Evolutionary conservation across 306 rosid genomes (phyloP), one percentile per base, ranked within the genome.

Genomic region (barrel medic (Medicago truncatula)): DNA sequence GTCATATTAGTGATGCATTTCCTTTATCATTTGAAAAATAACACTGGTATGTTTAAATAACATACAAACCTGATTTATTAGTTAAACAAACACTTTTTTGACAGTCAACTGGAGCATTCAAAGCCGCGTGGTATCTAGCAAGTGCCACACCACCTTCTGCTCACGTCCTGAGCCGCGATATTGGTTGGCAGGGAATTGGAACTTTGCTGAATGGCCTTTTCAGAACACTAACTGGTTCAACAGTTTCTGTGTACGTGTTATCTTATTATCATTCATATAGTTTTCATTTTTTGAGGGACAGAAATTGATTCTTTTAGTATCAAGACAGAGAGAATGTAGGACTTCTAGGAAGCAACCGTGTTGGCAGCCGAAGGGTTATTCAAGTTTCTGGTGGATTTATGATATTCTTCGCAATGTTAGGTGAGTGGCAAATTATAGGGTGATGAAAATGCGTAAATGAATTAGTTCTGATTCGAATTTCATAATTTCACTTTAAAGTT

Each of bases 111-210:
- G 99, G 92, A 67, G 97, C 99, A 54, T 92, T 84, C 87, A 96
- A 96, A 85, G 97, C 96, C 39, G 98, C 97, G 58, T 90, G 98
- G 1, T 97, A 98, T 67, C 86, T 96, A 75, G 99, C 99, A 40
- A 96, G 99, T 71, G 98, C 98, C 2, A 96, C 99, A 8, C 97
- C 93, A 13, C 99, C 99, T 40, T 98, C 99, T 28, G 92, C 98
- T 67, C 90, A 96, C 80, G 93, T 92, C 79, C 90, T 96, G 54
- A 96, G 98, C 80, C 98, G 99, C 15, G 98, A 98, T 17, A 90
- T 96, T 6, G 98, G 99, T 40, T 96, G 99, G 99, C 97, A 95
- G 78, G 99, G 98, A 53, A 85, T 95, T 25, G 99, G 99, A 72
- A 87, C 90, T 75, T 89, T 95, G 80, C 86, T 95, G 34, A 87